Evolutionary conservation across 768 basidiomycete species (phyloP).

Genomic region (Hygrophoropsis aurantiaca): DNA sequence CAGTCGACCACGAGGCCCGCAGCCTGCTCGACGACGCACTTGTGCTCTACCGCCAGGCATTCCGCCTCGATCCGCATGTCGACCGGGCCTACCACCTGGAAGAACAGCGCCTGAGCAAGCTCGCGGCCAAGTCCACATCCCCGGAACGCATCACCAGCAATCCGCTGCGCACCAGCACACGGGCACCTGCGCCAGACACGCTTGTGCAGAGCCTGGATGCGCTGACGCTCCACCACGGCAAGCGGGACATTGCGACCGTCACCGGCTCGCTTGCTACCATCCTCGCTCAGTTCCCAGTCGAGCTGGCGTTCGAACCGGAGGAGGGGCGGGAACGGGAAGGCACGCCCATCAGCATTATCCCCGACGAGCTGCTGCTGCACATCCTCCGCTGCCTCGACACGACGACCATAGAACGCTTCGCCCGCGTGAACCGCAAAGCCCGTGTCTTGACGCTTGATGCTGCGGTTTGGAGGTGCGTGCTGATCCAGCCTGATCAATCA

Average conservation of each 20-base stretch:
- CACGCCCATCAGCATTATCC: constrained; percentile 57
- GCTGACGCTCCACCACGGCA: constrained; percentile 67
- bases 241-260: constrained; percentile 34
- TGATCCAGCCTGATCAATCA: too few relatives aligned
- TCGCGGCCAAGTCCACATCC: not conserved
- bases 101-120: constrained; percentile 37
- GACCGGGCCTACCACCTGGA: constrained; percentile 67
- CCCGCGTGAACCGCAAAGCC: constrained; percentile 67
- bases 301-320: constrained; percentile 64
- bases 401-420: constrained; percentile 76
- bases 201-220: constrained; percentile 79
- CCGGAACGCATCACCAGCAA: too few relatives aligned
- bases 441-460: constrained; percentile 69
- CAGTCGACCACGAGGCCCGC: constrained; percentile 71
- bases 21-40: constrained; percentile 78
- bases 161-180: not conserved
- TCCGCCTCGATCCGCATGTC: constrained; percentile 73
- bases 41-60: constrained; percentile 74
- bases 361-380: constrained; percentile 72
- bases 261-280: constrained; percentile 47
- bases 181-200: constrained; percentile 32
- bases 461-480: constrained; percentile 78
- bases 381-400: constrained; percentile 69
- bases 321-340: constrained; percentile 64
- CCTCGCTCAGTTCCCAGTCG: constrained; percentile 46